Evolutionary conservation across 345 rosid species (phyloP), one percentile per base, ranked within the genome.

Genomic region (Eucalyptus sp.): DNA sequence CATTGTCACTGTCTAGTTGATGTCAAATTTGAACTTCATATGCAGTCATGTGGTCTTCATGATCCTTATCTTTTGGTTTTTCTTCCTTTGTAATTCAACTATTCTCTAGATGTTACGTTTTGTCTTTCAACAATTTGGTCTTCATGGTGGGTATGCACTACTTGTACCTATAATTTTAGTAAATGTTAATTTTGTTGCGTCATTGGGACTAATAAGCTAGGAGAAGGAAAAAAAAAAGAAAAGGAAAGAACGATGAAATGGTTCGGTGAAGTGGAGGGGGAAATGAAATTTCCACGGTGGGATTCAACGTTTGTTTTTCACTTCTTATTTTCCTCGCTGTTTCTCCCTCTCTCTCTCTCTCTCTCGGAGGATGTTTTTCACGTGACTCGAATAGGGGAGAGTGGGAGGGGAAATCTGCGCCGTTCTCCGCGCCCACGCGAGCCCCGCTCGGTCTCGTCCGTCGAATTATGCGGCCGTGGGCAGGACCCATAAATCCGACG

Each of bases 381-480:
- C 83, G 48, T 76, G 83, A 76, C 83, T 20, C 22, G 48, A 76
- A 76, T 2, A 5, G 46, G 83, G 14, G 48, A 10, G 13, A 33
- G 81, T 7, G 79, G 41, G 20, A 4, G 8, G 7, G 11, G 7
- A 62, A 27, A 27, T 4, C 46, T 37, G 17, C 15, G 4, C 48
- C 27, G 14, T 6, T 37, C 41, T 37, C 41, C 83, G 27, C 7
- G 46, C 48, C 2, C 15, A 76, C 83, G 15, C 4, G 29, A 41
- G 14, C 48, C 83, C 29, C 1, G 1, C 48, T 25, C 8, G 29
- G 2, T 20, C 48, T 41, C 29, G 2, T 7, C 83, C 83, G 48
- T 41, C 27, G 9, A 37, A 7, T 15, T 1, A 0, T 0, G 10
- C 16, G 10, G 3, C 76, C 0, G 5, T 4, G 0, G 2, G 12